Conservation (phyloP, 495 filamentous ascomycete genomes). For the Haplographium delicatum region DNA sequence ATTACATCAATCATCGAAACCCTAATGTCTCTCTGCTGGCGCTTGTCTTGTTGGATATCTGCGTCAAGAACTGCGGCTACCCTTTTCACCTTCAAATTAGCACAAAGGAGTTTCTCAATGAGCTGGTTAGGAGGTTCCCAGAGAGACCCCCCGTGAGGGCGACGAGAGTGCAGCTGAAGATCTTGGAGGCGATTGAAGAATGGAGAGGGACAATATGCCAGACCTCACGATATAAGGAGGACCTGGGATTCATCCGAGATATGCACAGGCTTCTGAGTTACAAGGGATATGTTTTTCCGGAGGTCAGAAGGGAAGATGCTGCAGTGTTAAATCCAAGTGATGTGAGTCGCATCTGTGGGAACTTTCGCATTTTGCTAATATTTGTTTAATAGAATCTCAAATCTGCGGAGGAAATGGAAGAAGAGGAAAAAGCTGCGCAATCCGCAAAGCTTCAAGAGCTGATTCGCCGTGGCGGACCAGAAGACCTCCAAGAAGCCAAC, state of each 20-base stretch:
- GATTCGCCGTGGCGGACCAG: conserved; percentile 83
- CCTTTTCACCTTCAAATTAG: conserved; percentile 97
- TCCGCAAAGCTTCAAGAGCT: conserved; percentile 96
- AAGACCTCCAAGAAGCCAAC: conserved; percentile 94
- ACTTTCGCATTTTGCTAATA: conserved; percentile 28
- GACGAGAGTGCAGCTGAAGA: conserved; percentile 81
- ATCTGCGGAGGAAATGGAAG: conserved; percentile 98
- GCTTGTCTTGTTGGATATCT: conserved; percentile 91
- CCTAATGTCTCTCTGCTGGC: conserved; percentile 90
- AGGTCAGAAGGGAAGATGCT: conserved; percentile 86
- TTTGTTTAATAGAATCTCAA: conserved; percentile 71
- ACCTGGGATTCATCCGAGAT: conserved; percentile 91
- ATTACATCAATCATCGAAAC: conserved; percentile 92
- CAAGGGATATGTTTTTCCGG: conserved; percentile 94
- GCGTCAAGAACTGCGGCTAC: conserved; percentile 99
- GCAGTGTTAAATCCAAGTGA: conserved; percentile 97
- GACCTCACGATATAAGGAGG: conserved; percentile 94
- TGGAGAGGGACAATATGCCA: conserved; percentile 98
- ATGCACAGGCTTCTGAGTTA: conserved; percentile 96
- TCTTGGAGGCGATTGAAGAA: conserved; percentile 96
- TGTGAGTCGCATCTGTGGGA: conserved; percentile 49
- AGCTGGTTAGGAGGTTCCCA: conserved; percentile 93
- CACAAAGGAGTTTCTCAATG: conserved; percentile 98
- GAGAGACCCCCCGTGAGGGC: conserved; percentile 85
- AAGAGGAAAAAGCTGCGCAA: conserved; percentile 89